Evolutionary conservation across 1,139 yeast genomes (phyloP).

Genomic region (Lodderomyces pseudojiufengensis): DNA sequence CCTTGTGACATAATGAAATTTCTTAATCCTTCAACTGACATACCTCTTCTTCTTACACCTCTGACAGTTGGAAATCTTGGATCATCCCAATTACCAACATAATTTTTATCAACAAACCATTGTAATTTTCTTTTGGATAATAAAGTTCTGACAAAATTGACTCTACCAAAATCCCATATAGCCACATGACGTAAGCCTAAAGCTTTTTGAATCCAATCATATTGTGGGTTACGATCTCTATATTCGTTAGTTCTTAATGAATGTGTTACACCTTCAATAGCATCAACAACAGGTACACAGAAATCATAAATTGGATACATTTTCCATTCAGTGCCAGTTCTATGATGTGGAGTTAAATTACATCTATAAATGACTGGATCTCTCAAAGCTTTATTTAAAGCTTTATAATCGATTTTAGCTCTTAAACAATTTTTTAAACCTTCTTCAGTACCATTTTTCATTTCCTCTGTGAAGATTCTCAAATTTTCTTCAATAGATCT

Average conservation of each 20-base stretch:
- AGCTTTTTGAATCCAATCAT: slow-evolving; percentile 89
- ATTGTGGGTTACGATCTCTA: slow-evolving; percentile 96
- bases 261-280: slow-evolving; percentile 94
- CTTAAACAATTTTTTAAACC: slow-evolving; percentile 89
- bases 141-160: slow-evolving; percentile 91
- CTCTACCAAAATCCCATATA: slow-evolving; percentile 96
- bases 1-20: slow-evolving; percentile 93
- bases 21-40: slow-evolving; percentile 95
- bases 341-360: slow-evolving; percentile 93
- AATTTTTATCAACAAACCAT: slow-evolving; percentile 91
- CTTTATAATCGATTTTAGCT: slow-evolving; percentile 90
- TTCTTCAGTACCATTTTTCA: slow-evolving; percentile 88
- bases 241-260: slow-evolving; percentile 96
- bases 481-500: slow-evolving; percentile 89
- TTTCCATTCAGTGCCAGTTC: slow-evolving; percentile 90
- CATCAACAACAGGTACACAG: slow-evolving; percentile 95
- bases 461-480: slow-evolving; percentile 77
- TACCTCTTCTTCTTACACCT: slow-evolving; percentile 99
- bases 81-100: slow-evolving; percentile 94
- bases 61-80: slow-evolving; percentile 99
- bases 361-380: slow-evolving; percentile 97
- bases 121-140: slow-evolving; percentile 95
- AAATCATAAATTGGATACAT: slow-evolving; percentile 97
- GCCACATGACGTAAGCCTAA: slow-evolving; percentile 83
- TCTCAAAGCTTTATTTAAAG: slow-evolving; percentile 88